Base-by-base conservation (phyloP, 306 rosid genomes). In the Cyclanthera cordifolia region DNA sequence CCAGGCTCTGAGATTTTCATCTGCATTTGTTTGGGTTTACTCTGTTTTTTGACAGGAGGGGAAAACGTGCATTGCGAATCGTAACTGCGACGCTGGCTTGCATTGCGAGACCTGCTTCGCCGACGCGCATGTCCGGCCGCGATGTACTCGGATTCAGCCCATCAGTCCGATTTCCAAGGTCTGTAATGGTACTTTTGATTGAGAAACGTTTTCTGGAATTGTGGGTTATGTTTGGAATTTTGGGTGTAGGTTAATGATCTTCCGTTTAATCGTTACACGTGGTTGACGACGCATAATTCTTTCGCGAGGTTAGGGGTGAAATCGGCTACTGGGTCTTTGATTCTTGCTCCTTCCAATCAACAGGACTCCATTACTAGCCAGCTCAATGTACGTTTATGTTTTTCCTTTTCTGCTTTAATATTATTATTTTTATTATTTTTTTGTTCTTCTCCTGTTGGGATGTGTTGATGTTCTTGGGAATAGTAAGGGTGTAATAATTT, bases 91-190 rank as follows among this genome's bases (percentile, higher is more conserved):
- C 73, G 67, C 85, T 0, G 95, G 95, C 7, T 77, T 89, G 70
- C 98, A 93, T 73, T 93, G 98, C 74, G 89, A 93, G 51, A 79
- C 98, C 3, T 93, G 98, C 53, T n/a, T 84, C 3, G 86, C 94
- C 2, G 75, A 84, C 69, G 93, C 89, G 3, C 82, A 86, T 50
- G 23, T 85, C 9, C 64, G 86, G 70, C 96, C 98, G 3, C 77
- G 92, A 55, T 93, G 98, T 66, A 93, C 98, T 34, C 81, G 98
- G 11, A 76, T 76, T 7, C 86, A 86, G 71, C 96, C 98, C 67
- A 56, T 75, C 16, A 93, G 53, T 72, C 95, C 98, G 66, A 64
- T 75, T 70, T 81, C 87, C 39, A 76, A 84, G 83, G 98, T 80
- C 45, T 8, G 32, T 17, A 20, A 27, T 0, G 41, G 41, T 9